Conservation (phyloP, 1,284 basidiomycete genomes). For the Lignosus rhinocerotis region DNA sequence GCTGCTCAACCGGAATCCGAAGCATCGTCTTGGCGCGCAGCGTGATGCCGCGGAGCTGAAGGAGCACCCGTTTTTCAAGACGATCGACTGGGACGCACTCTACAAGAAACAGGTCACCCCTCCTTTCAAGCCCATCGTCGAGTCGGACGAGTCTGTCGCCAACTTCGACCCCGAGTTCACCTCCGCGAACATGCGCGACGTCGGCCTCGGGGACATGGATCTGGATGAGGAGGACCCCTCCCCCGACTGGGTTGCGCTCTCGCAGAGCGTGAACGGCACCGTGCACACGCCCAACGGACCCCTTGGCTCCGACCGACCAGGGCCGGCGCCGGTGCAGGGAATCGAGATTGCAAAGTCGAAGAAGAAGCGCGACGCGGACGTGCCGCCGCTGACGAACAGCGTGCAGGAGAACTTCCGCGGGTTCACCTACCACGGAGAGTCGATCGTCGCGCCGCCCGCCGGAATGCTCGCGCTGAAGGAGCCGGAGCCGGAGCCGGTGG, state of each 20-base stretch:
- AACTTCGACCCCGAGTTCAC: slow-evolving; percentile 99
- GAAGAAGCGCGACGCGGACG: slow-evolving; percentile 40
- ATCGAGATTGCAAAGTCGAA: slow-evolving; percentile 57
- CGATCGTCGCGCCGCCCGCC: slow-evolving; percentile 55
- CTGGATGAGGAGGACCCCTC: slow-evolving; percentile 76
- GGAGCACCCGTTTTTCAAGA: slow-evolving; percentile 93
- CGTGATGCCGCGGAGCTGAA: slow-evolving; percentile 94
- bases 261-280: slow-evolving; percentile 42
- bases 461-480: slow-evolving; percentile 45
- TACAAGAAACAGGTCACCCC: slow-evolving; percentile 91
- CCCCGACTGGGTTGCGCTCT: slow-evolving; percentile 59
- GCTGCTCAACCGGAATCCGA: slow-evolving; percentile 98
- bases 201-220: slow-evolving; percentile 58
- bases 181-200: slow-evolving; percentile 75
- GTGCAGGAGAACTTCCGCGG: slow-evolving; percentile 95
- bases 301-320: slow-evolving; percentile 31
- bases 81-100: slow-evolving; percentile 89
- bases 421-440: slow-evolving; percentile 88
- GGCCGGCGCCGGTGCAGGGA: slow-evolving; percentile 45
- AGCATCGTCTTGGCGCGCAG: slow-evolving; percentile 90
- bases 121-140: slow-evolving; percentile 97
- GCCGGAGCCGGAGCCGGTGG: slow-evolving; percentile 41
- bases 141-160: slow-evolving; percentile 95
- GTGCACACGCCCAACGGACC: slow-evolving; percentile 71
- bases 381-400: slow-evolving; percentile 74